phyloP scores from a whole-genome alignment of 495 filamentous ascomycete genomes.

The Pyronema domesticum region DNA sequence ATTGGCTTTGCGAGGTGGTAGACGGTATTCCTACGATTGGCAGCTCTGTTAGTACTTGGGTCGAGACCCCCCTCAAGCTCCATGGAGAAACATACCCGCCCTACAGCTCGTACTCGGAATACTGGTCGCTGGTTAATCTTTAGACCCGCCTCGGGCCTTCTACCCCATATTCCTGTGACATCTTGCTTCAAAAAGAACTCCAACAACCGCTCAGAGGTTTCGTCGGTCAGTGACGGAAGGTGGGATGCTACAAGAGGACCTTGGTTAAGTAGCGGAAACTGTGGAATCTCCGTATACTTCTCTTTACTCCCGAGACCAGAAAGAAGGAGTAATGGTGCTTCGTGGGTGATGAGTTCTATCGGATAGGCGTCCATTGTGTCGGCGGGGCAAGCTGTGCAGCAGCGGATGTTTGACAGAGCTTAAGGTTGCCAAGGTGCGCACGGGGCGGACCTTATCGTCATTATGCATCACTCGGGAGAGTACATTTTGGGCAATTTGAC shows the following conservation, averaged over 20 bases:
- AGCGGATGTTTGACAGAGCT: neutral
- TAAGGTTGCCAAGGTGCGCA: neutral
- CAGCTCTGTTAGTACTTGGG: neutral
- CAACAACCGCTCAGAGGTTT: slow-evolving; percentile 47
- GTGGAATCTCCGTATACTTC: slow-evolving; percentile 14
- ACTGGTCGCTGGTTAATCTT: slow-evolving; percentile 24
- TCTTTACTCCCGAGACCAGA: slow-evolving; percentile 43
- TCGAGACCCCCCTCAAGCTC: neutral
- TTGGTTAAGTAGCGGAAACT: slow-evolving; percentile 40
- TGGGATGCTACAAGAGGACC: slow-evolving; percentile 47
- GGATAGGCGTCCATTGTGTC: slow-evolving; percentile 71
- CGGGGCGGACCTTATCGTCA: neutral
- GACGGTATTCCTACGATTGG: slow-evolving; percentile 34
- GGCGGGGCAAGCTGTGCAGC: neutral
- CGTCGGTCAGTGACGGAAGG: slow-evolving; percentile 43
- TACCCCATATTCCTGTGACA: slow-evolving; percentile 32
- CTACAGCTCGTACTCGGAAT: slow-evolving; percentile 51
- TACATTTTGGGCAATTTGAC: neutral
- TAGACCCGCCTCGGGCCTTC: neutral
- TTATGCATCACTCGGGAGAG: neutral
- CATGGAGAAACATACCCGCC: slow-evolving; percentile 42
- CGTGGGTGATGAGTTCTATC: slow-evolving; percentile 59
- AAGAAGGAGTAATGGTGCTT: slow-evolving; percentile 60
- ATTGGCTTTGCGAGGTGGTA: slow-evolving; percentile 46
- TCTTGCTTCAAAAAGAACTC: slow-evolving; percentile 49